phyloP scores from a whole-genome alignment of 2,329 filamentous ascomycete genomes.

The Neocucurbitaria cava region DNA sequence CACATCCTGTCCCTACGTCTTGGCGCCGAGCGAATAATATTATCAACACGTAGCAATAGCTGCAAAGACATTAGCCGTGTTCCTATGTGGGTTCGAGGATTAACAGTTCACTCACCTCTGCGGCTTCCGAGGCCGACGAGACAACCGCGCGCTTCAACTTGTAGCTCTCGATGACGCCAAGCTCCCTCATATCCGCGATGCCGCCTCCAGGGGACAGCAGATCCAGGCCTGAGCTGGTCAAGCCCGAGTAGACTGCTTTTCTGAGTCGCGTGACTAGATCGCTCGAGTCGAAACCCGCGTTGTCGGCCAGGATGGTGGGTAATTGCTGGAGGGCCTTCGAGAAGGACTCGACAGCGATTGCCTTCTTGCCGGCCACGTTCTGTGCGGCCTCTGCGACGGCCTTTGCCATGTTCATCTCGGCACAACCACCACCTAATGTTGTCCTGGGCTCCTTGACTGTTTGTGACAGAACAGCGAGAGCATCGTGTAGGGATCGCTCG shows the following conservation, averaged over 20 bases:
- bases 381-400: constrained; percentile 93
- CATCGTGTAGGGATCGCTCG: constrained; percentile 94
- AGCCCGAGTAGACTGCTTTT: constrained; percentile 92
- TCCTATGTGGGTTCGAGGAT: background rate
- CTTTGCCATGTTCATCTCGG: constrained; percentile 99
- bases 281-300: constrained; percentile 93
- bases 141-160: constrained; percentile 99
- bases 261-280: constrained; percentile 90
- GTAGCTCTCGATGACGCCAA: constrained; percentile 96
- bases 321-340: constrained; percentile 88
- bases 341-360: constrained; percentile 90
- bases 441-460: constrained; percentile 94
- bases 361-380: constrained; percentile 95
- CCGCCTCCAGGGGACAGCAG: constrained; percentile 88
- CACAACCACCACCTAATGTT: constrained; percentile 92
- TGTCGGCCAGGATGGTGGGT: constrained; percentile 96
- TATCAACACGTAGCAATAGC: constrained; percentile 92
- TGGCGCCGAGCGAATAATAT: constrained; percentile 95
- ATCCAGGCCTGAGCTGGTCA: constrained; percentile 91
- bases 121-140: constrained; percentile 92
- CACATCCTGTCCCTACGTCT: constrained; percentile 79
- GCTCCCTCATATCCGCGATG: constrained; percentile 92
- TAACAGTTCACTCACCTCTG: constrained; percentile 72
- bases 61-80: constrained; percentile 51
- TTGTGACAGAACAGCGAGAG: constrained; percentile 93